phyloP scores from a whole-genome alignment of 768 basidiomycete genomes.

The Cytidiella melzeri region DNA sequence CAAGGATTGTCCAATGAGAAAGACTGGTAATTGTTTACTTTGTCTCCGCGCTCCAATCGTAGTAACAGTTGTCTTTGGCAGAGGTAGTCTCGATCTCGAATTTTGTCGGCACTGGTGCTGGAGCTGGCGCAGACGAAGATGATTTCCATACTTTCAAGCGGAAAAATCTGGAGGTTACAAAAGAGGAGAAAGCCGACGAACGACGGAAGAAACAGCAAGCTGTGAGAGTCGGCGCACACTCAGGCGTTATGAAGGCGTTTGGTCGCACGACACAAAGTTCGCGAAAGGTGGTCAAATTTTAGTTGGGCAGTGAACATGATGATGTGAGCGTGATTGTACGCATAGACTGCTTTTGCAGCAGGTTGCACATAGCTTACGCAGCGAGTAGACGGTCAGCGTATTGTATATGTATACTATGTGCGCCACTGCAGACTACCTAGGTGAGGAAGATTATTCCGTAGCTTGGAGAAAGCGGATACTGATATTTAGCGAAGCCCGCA shows the following conservation, averaged over 20 bases:
- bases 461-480: too few relatives aligned
- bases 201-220: conserved; percentile 36
- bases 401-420: too few relatives aligned
- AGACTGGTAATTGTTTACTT: conserved; percentile 38
- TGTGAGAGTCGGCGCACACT: conserved; percentile 38
- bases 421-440: too few relatives aligned
- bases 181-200: conserved; percentile 46
- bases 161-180: conserved; percentile 51
- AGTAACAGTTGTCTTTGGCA: conserved; percentile 15
- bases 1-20: conserved; percentile 68
- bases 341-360: too few relatives aligned
- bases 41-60: background rate
- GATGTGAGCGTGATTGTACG: too few relatives aligned
- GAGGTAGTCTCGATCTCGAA: conserved; percentile 35
- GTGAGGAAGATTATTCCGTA: too few relatives aligned
- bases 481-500: too few relatives aligned
- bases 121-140: conserved; percentile 86
- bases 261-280: conserved; percentile 9
- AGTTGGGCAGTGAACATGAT: too few relatives aligned
- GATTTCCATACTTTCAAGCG: conserved; percentile 85
- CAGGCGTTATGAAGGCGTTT: conserved; percentile 28
- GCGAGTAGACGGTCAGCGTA: too few relatives aligned
- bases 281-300: conserved; percentile 22
- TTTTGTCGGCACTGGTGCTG: conserved; percentile 41
- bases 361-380: too few relatives aligned